Evolutionary conservation across 306 rosid species (phyloP), one percentile per base, ranked within the genome.

Genomic region (Lathyrus aphaca): DNA sequence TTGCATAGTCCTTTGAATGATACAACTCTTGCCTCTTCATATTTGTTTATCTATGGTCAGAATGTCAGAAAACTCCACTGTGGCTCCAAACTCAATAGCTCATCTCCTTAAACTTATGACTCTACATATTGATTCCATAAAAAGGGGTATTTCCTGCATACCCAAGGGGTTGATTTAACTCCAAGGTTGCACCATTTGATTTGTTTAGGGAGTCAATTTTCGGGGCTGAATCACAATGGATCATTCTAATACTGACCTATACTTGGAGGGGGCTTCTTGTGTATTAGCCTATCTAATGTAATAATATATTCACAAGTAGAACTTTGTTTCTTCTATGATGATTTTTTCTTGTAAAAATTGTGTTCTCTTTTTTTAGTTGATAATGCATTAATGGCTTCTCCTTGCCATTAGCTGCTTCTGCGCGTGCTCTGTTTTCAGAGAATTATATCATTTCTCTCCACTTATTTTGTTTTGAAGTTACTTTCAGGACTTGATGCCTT

Each of bases 401-500:
- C 39, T 30, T 43, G 56, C 15, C 46, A 16, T 32, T 53, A 18
- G 65, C 43, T 71, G 38, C 69, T 71, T 50, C 12, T 39, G 63
- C 29, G 23, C 48, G 39, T 17, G 8, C 35, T 60, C n/a, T 58
- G 51, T 72, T 67, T 73, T 17, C n/a, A 45, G 61, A 45, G 50
- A 42, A 50, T 37, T 39, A 56, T 35, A 49, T 17, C 45, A 4
- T n/a, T 35, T 38, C n/a, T 14, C 27, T 2, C 40, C 15, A 14
- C 51, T 42, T 10, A 3, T 72, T 50, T 71, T 59, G 9, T 73
- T 67, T 35, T 58, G n/a, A 74, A 77, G 66, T 79, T 76, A 46
- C 68, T 51, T 79, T 55, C 86, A 94, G 97, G 98, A 70, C 97
- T 94, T 45, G 98, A 94, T 84, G 90, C 98, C 64, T 90, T 88